A percentile compares a stretch with the other conserved stretches of the same genome.
Conservation (phyloP, 1,139 yeast genomes). For the Suhomyces anneliseae region DNA sequence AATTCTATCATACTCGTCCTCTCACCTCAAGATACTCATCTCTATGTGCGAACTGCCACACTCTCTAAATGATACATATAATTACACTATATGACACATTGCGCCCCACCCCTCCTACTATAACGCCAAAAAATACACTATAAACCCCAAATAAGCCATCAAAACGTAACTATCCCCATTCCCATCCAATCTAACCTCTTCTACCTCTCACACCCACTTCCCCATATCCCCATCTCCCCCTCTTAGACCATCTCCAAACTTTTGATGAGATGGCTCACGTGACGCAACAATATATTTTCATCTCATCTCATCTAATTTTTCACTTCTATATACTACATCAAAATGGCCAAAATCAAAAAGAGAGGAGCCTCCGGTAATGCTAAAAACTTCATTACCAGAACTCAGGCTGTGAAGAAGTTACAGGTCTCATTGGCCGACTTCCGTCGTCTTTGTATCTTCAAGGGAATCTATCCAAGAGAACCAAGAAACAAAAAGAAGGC, state of each 20-base stretch:
- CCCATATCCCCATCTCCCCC: too few species aligned
- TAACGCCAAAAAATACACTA: too few species aligned
- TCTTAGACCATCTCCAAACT: not conserved
- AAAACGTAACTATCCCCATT: too few species aligned
- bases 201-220: not conserved
- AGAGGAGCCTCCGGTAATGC: conserved; percentile 89
- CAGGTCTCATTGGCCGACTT: conserved; percentile 97
- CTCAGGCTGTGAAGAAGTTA: conserved; percentile 89
- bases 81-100: too few species aligned
- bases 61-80: too few species aligned
- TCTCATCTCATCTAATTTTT: conserved; percentile 13
- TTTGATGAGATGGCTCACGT: not conserved
- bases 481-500: conserved; percentile 97
- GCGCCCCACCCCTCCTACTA: too few species aligned
- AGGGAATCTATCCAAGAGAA: conserved; percentile 95
- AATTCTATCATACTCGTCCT: too few species aligned
- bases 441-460: conserved; percentile 95
- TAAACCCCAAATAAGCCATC: too few species aligned
- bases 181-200: too few species aligned
- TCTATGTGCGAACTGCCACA: too few species aligned
- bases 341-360: conserved; percentile 58
- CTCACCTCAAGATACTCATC: too few species aligned
- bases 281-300: conserved; percentile 7
- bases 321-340: conserved; percentile 6
- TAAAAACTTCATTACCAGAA: conserved; percentile 87